Percentiles rank a stretch among this genome's conserved stretches.
Conservation (phyloP, 441 rosid species). For the Croton setiger region DNA sequence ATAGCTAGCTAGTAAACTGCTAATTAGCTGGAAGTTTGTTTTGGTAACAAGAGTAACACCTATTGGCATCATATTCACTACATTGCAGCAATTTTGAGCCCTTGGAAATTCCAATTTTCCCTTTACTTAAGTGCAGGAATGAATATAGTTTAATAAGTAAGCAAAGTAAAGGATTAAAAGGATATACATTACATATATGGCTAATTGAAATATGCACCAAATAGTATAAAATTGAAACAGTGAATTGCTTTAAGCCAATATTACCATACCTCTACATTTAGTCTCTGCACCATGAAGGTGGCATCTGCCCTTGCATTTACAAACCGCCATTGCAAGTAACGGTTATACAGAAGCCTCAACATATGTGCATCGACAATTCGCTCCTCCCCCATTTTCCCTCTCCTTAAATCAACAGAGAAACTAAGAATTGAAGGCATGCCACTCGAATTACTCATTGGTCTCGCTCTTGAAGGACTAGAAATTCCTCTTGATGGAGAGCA, state of each 20-base stretch:
- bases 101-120: not conserved
- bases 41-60: not conserved
- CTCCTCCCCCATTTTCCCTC: constrained; percentile 72
- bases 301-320: constrained; percentile 75
- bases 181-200: not conserved
- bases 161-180: not conserved
- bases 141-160: not conserved
- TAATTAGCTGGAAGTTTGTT: not conserved
- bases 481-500: constrained; percentile 60
- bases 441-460: constrained; percentile 39
- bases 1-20: not conserved
- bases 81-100: not conserved
- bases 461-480: constrained; percentile 66
- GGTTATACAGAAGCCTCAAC: constrained; percentile 72
- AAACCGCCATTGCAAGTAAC: constrained; percentile 81
- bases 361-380: constrained; percentile 61
- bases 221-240: not conserved
- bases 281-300: constrained; percentile 49
- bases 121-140: not conserved
- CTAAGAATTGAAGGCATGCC: constrained; percentile 62
- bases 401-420: constrained; percentile 71
- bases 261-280: constrained; percentile 69
- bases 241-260: not conserved
- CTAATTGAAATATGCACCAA: not conserved
- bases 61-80: not conserved